A percentile compares a stretch with the other conserved stretches of the same genome.
phyloP scores from a whole-genome alignment of 78 protist genomes.

The Capsaspora owczarzaki region DNA sequence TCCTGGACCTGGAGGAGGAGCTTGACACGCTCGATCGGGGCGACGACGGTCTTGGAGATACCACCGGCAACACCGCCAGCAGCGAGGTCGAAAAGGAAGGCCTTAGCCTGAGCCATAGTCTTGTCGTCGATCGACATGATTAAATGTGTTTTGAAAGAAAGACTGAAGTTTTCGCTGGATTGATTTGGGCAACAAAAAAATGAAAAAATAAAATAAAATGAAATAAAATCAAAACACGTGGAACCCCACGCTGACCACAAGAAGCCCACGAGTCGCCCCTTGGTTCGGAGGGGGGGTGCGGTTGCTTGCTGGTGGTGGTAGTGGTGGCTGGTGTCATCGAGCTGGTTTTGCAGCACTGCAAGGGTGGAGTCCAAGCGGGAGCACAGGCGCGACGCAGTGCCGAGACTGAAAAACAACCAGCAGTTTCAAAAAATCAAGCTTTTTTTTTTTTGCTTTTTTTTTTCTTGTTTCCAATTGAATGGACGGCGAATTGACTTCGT shows the following conservation, averaged over 20 bases:
- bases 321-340: neutral
- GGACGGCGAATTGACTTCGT: neutral
- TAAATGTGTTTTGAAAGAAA: neutral
- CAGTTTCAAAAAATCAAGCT: neutral
- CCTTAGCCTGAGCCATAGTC: neutral
- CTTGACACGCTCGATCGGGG: conserved; percentile 97
- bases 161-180: neutral
- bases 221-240: neutral
- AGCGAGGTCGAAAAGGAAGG: conserved; percentile 46
- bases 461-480: neutral
- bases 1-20: conserved; percentile 83
- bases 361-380: no score
- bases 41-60: conserved; percentile 85
- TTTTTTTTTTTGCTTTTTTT: neutral
- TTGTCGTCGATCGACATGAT: neutral
- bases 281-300: neutral
- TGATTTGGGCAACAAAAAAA: neutral
- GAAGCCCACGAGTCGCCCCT: no score
- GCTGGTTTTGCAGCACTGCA: no score
- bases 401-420: neutral
- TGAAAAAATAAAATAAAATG: neutral
- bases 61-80: conserved; percentile 85
- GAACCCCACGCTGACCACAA: neutral
- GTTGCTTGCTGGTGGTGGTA: neutral
- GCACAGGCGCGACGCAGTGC: neutral